These are phyloP conservation scores for Rhizopogon vulgaris DNA, from an alignment of 768 basidiomycete genomes.

Conservation along the genomic window DNA sequence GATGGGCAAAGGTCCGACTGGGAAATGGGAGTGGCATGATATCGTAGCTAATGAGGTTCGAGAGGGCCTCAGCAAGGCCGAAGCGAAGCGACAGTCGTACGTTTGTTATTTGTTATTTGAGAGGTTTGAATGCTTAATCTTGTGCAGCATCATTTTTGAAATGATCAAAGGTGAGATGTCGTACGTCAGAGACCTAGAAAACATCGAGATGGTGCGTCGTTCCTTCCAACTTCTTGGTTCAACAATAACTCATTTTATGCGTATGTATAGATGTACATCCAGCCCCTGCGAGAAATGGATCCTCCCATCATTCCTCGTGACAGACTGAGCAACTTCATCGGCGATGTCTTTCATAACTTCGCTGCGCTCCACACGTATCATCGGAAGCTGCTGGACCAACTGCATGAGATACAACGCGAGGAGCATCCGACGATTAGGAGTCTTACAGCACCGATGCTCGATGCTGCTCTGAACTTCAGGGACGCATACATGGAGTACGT, in stretches of 20 bases:
- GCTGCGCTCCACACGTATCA: conserved; percentile 71
- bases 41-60: conserved; percentile 66
- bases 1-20: conserved; percentile 75
- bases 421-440: conserved; percentile 75
- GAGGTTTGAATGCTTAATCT: not conserved
- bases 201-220: conserved; percentile 62
- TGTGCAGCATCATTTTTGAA: conserved; percentile 80
- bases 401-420: conserved; percentile 85
- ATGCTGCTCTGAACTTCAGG: conserved; percentile 88
- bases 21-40: conserved; percentile 89
- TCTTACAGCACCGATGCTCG: conserved; percentile 79
- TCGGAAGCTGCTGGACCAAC: conserved; percentile 64
- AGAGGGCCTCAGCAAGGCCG: conserved; percentile 59
- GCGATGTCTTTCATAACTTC: conserved; percentile 88
- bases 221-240: not conserved
- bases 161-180: conserved; percentile 94
- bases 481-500: conserved; percentile 92
- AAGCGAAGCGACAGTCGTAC: conserved; percentile 80
- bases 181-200: conserved; percentile 88
- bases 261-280: conserved; percentile 65
- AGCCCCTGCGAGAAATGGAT: conserved; percentile 62
- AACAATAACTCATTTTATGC: not conserved
- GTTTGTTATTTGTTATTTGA: conserved; percentile 19
- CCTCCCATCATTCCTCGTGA: conserved; percentile 65
- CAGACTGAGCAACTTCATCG: conserved; percentile 68